phyloP scores from a whole-genome alignment of 2,329 filamentous ascomycete genomes.

The Xylariaceae sp. region DNA sequence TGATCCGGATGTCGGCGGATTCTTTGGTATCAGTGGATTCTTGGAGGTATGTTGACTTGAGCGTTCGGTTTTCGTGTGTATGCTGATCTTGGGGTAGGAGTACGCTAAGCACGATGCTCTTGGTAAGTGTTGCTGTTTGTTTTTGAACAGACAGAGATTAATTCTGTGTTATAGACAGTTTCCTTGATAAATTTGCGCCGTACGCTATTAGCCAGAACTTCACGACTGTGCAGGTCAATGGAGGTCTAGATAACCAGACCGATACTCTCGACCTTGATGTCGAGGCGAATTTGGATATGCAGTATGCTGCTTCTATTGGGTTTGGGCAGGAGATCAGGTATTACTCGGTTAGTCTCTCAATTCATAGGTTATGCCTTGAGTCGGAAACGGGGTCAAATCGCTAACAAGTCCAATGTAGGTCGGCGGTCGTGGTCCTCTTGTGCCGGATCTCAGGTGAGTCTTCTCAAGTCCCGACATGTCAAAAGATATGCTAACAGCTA shows the following conservation, averaged over 20 bases:
- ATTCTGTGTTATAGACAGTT: slow-evolving; percentile 28
- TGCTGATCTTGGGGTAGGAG: slow-evolving; percentile 16
- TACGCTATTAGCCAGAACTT: slow-evolving; percentile 50
- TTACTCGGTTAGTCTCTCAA: slow-evolving; percentile 7
- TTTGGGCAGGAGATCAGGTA: slow-evolving; percentile 6
- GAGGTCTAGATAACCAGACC: slow-evolving; percentile 46
- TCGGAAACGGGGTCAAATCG: slow-evolving; percentile 32
- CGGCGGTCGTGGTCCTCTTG: slow-evolving; percentile 47
- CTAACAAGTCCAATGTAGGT: slow-evolving; percentile 45
- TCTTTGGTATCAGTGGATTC: slow-evolving; percentile 41
- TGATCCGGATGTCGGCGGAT: slow-evolving; percentile 33
- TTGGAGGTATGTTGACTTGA: slow-evolving; percentile 21
- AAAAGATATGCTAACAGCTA: slow-evolving; percentile 10
- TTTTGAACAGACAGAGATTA: neutral
- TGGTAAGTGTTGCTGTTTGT: neutral
- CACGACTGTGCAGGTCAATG: slow-evolving; percentile 50
- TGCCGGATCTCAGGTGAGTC: slow-evolving; percentile 41
- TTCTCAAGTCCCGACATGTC: neutral
- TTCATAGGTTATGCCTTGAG: neutral
- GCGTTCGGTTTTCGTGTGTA: neutral
- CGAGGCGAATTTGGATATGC: slow-evolving; percentile 56
- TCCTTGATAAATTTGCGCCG: slow-evolving; percentile 48
- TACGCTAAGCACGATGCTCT: slow-evolving; percentile 37
- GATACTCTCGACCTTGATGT: slow-evolving; percentile 35
- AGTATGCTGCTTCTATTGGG: slow-evolving; percentile 35